These are phyloP conservation scores for Closterium sp. DNA, from an alignment of 139 green algal genomes.

Conservation along the genomic window DNA sequence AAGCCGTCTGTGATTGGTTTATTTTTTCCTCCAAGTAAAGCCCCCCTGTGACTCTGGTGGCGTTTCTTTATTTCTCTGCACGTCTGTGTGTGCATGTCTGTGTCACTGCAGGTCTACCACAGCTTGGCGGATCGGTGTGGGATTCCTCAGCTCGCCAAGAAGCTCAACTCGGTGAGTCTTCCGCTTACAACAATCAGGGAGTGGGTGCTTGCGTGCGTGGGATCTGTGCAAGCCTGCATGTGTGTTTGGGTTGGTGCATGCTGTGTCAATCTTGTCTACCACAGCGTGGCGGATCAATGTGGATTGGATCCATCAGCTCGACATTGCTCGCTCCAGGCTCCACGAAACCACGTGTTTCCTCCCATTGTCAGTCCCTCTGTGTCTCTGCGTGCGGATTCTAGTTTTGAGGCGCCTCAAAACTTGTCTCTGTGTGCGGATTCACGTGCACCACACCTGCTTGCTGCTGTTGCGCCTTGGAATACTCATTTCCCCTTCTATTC, in stretches of 20 bases:
- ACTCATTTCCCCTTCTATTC: no score
- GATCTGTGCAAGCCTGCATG: no score
- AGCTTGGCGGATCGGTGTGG: slow-evolving; percentile 47
- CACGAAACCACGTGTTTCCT: no score
- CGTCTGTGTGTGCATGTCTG: background rate
- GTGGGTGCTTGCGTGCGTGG: no score
- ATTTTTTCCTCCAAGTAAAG: no score
- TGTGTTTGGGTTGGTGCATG: no score
- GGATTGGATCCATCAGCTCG: no score
- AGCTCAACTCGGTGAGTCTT: slow-evolving; percentile 74
- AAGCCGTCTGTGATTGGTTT: no score
- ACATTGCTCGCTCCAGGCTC: no score
- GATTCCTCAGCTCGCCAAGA: slow-evolving; percentile 62
- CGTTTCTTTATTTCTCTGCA: no score
- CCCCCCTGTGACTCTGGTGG: background rate
- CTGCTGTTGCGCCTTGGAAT: slow-evolving; percentile 56
- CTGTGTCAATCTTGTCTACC: no score
- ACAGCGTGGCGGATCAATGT: no score
- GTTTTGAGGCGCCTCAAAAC: background rate
- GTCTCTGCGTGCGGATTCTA: background rate
- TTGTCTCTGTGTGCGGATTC: slow-evolving; percentile 56
- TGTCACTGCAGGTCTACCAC: slow-evolving; percentile 37
- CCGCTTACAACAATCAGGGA: slow-evolving; percentile 16
- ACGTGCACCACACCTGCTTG: slow-evolving; percentile 80
- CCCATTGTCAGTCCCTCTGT: background rate